Conservation (phyloP, 2,329 filamentous ascomycete species). For the Beauveria bassiana region DNA sequence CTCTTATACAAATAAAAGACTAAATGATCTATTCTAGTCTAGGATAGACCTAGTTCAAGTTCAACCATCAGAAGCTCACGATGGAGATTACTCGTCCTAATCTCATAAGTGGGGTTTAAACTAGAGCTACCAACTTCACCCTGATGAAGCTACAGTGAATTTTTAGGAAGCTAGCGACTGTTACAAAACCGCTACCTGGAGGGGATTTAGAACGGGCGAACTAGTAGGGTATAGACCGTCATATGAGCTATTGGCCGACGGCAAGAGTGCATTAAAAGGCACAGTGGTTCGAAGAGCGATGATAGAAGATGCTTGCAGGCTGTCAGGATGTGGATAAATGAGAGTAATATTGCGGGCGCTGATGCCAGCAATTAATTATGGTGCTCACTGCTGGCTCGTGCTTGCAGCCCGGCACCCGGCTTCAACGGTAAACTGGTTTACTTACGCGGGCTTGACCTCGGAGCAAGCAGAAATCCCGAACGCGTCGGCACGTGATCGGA, state of each 20-base stretch:
- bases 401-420: not conserved
- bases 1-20: too few species aligned
- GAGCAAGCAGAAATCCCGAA: not conserved
- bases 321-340: not conserved
- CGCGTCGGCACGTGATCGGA: slow-evolving; percentile 12
- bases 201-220: not conserved
- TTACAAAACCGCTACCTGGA: too few species aligned
- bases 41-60: too few species aligned
- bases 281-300: not conserved
- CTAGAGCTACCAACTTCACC: too few species aligned
- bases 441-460: not conserved
- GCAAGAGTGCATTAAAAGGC: not conserved
- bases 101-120: too few species aligned
- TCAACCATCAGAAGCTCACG: too few species aligned
- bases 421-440: not conserved
- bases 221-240: not conserved
- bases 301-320: not conserved
- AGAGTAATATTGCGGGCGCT: not conserved
- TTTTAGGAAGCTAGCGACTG: too few species aligned
- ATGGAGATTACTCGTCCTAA: too few species aligned
- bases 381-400: not conserved
- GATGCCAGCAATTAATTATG: not conserved
- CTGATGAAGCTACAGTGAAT: too few species aligned
- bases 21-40: too few species aligned
- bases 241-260: not conserved